Percentiles rank a stretch among this genome's conserved stretches.
phyloP scores from a whole-genome alignment of 148 eudicot genomes.

The Diospyros kaki region DNA sequence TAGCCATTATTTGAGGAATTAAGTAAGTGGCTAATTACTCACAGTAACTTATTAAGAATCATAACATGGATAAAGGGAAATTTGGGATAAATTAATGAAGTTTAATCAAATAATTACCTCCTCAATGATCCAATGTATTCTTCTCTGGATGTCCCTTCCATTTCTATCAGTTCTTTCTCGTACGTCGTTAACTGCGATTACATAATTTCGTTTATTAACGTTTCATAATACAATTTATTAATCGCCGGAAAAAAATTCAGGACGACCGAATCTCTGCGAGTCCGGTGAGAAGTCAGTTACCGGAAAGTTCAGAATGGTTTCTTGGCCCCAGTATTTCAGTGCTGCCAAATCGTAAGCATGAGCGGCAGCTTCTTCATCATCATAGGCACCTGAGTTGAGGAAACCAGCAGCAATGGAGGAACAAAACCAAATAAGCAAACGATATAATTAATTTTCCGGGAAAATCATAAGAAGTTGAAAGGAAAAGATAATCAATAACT shows the following conservation, averaged over 20 bases:
- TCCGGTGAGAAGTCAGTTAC: slow-evolving; percentile 29
- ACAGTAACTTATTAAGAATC: no score
- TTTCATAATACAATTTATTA: not conserved
- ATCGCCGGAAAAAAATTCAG: not conserved
- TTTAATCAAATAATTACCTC: slow-evolving; percentile 27
- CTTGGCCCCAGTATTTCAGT: slow-evolving; percentile 74
- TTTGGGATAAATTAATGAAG: no score
- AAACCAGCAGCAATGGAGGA: not conserved
- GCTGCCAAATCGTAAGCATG: slow-evolving; percentile 89
- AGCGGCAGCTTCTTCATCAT: slow-evolving; percentile 78
- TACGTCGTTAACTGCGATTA: slow-evolving; percentile 44
- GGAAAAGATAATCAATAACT: no score
- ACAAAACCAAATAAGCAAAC: not conserved
- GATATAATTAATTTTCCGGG: not conserved
- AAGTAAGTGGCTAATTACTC: no score
- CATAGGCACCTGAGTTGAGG: slow-evolving; percentile 63
- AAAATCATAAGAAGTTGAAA: not conserved
- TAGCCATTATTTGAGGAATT: no score
- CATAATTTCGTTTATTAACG: not conserved
- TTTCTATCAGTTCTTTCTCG: slow-evolving; percentile 53
- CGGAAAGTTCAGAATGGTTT: slow-evolving; percentile 68
- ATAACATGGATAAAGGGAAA: no score
- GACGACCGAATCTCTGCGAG: not conserved
- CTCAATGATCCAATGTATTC: slow-evolving; percentile 78
- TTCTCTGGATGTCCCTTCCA: slow-evolving; percentile 66